These are phyloP conservation scores for Litchi chinensis DNA, from an alignment of 345 rosid genomes.

Conservation along the genomic window DNA sequence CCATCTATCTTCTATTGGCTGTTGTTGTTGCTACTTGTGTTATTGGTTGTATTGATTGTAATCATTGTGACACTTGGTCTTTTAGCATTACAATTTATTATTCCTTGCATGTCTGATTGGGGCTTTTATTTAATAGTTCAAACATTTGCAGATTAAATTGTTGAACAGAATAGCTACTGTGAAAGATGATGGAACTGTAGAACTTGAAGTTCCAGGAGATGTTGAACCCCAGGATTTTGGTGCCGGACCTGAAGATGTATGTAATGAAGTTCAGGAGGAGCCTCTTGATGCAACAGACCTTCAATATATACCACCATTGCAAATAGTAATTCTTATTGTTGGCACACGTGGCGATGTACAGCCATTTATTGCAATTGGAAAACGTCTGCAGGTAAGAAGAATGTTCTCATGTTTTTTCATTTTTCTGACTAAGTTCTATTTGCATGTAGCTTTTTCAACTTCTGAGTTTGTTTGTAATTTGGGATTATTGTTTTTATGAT, in stretches of 20 bases:
- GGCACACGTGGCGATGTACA: conserved; percentile 95
- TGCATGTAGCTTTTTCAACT: neutral
- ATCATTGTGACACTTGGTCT: neutral
- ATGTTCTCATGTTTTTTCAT: neutral
- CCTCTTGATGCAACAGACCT: conserved; percentile 63
- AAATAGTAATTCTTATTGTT: conserved; percentile 64
- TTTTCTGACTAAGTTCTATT: neutral
- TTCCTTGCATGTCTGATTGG: conserved; percentile 1
- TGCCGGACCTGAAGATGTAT: conserved; percentile 33
- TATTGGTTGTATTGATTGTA: conserved; percentile 5
- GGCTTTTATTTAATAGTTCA: conserved; percentile 27
- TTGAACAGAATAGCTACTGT: conserved; percentile 92
- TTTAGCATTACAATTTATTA: conserved; percentile 1
- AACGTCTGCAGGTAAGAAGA: conserved; percentile 66
- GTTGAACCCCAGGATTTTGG: conserved; percentile 55
- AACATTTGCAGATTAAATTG: conserved; percentile 68
- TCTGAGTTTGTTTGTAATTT: neutral
- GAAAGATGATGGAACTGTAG: conserved; percentile 95
- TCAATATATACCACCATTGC: conserved; percentile 74
- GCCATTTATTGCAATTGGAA: conserved; percentile 86
- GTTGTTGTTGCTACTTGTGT: neutral
- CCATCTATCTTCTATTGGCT: neutral
- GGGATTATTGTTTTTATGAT: neutral
- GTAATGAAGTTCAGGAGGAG: conserved; percentile 53
- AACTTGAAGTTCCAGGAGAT: conserved; percentile 82